phyloP scores from a whole-genome alignment of 164 flowering plant species.

The Magnolia changhungtana region DNA sequence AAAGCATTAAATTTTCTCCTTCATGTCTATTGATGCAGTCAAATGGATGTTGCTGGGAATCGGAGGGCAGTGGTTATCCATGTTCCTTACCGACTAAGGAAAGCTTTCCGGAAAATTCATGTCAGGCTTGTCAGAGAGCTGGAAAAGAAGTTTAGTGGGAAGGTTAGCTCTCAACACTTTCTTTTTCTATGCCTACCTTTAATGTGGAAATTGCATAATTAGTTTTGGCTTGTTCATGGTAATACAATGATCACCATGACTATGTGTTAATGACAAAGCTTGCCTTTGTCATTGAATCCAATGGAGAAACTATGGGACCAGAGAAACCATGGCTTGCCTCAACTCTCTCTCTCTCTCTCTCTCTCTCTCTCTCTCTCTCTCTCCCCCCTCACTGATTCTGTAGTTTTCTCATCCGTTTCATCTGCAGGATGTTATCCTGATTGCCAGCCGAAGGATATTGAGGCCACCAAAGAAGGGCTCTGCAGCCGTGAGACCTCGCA shows the following conservation, averaged over 20 bases:
- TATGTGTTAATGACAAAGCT: neutral
- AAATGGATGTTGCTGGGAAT: constrained; percentile 75
- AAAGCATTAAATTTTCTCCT: neutral
- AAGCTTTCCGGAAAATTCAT: constrained; percentile 79
- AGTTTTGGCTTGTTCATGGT: neutral
- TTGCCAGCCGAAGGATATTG: constrained; percentile 79
- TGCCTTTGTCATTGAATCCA: neutral
- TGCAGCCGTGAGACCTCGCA: constrained; percentile 74
- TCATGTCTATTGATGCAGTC: constrained; percentile 40
- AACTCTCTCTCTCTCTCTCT: no score
- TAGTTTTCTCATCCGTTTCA: neutral
- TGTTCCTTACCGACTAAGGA: constrained; percentile 79
- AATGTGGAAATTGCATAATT: neutral
- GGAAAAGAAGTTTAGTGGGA: constrained; percentile 94
- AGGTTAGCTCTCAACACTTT: constrained; percentile 35
- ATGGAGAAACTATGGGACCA: neutral
- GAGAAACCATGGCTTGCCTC: no score
- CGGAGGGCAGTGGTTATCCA: constrained; percentile 79
- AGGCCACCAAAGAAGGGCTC: constrained; percentile 97
- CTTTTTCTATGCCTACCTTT: neutral
- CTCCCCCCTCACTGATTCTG: no score
- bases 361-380: no score
- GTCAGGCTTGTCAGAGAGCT: constrained; percentile 82
- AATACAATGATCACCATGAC: neutral
- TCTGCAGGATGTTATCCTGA: constrained; percentile 70